Conservation (phyloP, 495 filamentous ascomycete species). For the Cercophora newfieldiana region DNA sequence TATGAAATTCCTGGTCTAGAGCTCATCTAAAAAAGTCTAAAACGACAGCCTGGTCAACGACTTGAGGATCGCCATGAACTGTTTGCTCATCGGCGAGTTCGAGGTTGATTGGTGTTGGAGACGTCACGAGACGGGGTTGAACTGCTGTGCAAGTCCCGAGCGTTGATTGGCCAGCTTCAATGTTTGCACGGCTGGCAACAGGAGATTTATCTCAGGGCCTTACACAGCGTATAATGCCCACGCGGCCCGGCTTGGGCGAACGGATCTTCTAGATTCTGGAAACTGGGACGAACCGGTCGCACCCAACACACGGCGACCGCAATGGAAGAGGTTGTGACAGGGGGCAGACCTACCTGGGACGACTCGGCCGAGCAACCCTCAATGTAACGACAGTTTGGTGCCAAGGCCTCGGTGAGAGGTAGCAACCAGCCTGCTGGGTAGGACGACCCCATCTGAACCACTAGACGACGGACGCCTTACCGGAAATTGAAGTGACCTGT, state of each 20-base stretch:
- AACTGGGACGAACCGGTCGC: neutral
- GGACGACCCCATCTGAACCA: neutral
- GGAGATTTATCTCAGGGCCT: neutral
- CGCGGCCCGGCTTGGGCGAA: neutral
- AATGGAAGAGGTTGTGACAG: neutral
- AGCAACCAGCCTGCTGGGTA: neutral
- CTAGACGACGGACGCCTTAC: neutral
- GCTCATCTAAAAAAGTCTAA: too few species aligned
- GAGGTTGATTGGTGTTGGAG: neutral
- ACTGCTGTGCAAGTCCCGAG: neutral
- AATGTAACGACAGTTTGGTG: neutral
- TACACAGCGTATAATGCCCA: neutral
- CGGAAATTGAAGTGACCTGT: neutral
- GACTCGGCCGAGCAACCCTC: neutral
- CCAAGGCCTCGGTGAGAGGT: neutral
- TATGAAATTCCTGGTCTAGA: too few species aligned
- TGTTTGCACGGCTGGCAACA: neutral
- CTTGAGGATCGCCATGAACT: too few species aligned
- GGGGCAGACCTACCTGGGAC: neutral
- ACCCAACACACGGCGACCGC: neutral
- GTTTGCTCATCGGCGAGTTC: neutral
- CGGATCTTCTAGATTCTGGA: neutral
- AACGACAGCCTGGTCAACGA: too few species aligned
- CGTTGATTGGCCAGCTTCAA: neutral
- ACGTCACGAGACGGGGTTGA: neutral